These are phyloP conservation scores for Psophocarpus tetragonolobus DNA, from an alignment of 306 rosid species.

Conservation along the genomic window DNA sequence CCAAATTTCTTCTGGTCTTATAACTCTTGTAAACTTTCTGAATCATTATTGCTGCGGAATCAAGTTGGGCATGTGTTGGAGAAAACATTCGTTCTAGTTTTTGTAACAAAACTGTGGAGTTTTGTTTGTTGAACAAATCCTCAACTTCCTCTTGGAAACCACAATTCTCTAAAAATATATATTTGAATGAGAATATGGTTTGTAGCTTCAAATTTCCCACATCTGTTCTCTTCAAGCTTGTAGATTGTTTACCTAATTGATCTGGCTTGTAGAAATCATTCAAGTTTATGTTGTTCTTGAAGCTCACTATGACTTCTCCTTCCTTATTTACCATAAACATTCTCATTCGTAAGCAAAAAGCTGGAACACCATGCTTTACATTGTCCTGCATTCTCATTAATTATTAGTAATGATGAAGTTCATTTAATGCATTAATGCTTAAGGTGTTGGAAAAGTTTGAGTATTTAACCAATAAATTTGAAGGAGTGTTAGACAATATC, in stretches of 20 bases:
- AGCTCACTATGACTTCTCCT: conserved; percentile 38
- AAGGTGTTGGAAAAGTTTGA: too few species aligned
- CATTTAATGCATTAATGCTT: neutral
- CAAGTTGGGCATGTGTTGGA: conserved; percentile 27
- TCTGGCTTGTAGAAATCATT: conserved; percentile 24
- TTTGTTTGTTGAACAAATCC: conserved; percentile 7
- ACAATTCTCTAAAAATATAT: conserved; percentile 14
- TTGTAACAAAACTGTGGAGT: neutral
- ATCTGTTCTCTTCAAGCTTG: conserved; percentile 38
- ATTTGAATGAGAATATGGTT: conserved; percentile 36
- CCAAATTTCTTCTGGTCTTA: conserved; percentile 69
- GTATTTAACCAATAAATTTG: too few species aligned
- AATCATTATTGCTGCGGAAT: conserved; percentile 64
- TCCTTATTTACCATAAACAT: conserved; percentile 20
- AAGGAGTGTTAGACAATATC: too few species aligned
- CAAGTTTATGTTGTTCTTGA: conserved; percentile 24
- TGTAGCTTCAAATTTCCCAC: conserved; percentile 40
- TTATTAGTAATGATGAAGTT: neutral
- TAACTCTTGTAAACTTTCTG: conserved; percentile 83
- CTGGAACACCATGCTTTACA: neutral
- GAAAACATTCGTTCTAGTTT: conserved; percentile 31
- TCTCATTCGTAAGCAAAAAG: conserved; percentile 33
- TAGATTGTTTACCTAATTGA: conserved; percentile 32
- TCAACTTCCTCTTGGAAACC: conserved; percentile 20
- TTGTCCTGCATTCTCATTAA: neutral